A percentile compares a stretch with the other conserved stretches of the same genome.
Evolutionary conservation across 768 basidiomycete genomes (phyloP).

Genomic region (Auricularia cornea): DNA sequence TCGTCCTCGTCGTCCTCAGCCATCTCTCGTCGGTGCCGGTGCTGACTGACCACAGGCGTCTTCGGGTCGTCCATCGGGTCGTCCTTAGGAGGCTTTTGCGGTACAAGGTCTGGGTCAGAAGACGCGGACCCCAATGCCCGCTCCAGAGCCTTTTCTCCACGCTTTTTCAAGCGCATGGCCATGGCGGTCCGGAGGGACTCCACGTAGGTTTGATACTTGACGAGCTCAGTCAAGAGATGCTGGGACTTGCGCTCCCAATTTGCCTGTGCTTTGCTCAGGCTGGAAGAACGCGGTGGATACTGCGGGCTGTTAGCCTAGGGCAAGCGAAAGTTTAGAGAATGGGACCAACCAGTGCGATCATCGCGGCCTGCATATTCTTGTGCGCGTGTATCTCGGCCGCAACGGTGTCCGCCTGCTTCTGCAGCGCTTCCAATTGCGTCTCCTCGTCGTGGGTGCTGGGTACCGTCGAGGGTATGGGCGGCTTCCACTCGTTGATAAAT

Average conservation of each 20-base stretch:
- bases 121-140: slow-evolving; percentile 32
- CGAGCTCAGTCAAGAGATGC: slow-evolving; percentile 82
- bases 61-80: neutral
- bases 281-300: slow-evolving; percentile 74
- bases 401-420: slow-evolving; percentile 67
- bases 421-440: slow-evolving; percentile 79
- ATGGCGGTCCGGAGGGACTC: slow-evolving; percentile 82
- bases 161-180: slow-evolving; percentile 75
- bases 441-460: slow-evolving; percentile 88
- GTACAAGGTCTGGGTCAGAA: neutral
- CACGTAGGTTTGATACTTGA: slow-evolving; percentile 93
- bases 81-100: neutral
- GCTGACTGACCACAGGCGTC: neutral
- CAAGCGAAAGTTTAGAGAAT: slow-evolving; percentile 11
- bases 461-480: slow-evolving; percentile 76
- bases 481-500: slow-evolving; percentile 89
- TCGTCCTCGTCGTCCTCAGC: slow-evolving; percentile 2
- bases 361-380: slow-evolving; percentile 74
- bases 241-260: slow-evolving; percentile 95
- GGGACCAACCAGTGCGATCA: slow-evolving; percentile 61
- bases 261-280: slow-evolving; percentile 62
- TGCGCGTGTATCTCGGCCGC: slow-evolving; percentile 76
- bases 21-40: neutral
- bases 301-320: slow-evolving; percentile 21
- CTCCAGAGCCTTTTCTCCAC: slow-evolving; percentile 80